Conservation (phyloP, 2,329 filamentous ascomycete genomes). For the Aspergillus ustus region DNA sequence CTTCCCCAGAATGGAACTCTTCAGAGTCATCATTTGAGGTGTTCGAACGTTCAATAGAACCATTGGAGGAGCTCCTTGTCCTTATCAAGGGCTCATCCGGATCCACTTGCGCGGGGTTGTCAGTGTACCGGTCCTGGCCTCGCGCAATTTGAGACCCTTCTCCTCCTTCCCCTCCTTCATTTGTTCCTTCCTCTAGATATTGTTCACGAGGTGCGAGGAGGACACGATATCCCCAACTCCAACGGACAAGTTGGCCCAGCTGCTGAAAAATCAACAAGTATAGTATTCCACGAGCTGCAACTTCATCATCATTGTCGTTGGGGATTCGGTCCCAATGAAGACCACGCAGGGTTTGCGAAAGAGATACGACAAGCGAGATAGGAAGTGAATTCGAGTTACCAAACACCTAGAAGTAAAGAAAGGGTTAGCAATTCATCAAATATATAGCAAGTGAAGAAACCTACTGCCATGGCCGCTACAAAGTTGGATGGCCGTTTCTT, state of each 20-base stretch:
- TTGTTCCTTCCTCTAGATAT: slow-evolving; percentile 49
- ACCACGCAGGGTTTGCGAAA: slow-evolving; percentile 88
- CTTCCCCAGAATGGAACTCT: slow-evolving; percentile 44
- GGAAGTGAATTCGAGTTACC: slow-evolving; percentile 98
- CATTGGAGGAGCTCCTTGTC: slow-evolving; percentile 36
- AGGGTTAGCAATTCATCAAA: background rate
- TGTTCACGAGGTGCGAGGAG: slow-evolving; percentile 81
- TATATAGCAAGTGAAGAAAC: slow-evolving; percentile 27
- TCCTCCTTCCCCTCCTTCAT: slow-evolving; percentile 39
- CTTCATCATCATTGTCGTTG: slow-evolving; percentile 92
- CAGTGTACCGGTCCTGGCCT: slow-evolving; percentile 46
- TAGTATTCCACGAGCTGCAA: slow-evolving; percentile 88
- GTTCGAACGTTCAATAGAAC: slow-evolving; percentile 19
- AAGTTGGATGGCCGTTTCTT: slow-evolving; percentile 88
- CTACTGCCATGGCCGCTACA: slow-evolving; percentile 88
- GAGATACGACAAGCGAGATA: slow-evolving; percentile 91
- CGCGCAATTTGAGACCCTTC: slow-evolving; percentile 41
- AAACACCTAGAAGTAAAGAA: slow-evolving; percentile 65
- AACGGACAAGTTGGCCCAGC: slow-evolving; percentile 89
- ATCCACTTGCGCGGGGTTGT: slow-evolving; percentile 44
- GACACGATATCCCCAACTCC: slow-evolving; percentile 98
- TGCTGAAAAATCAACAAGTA: slow-evolving; percentile 98
- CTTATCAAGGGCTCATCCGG: slow-evolving; percentile 43
- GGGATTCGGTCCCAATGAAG: slow-evolving; percentile 92
- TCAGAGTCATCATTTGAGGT: slow-evolving; percentile 21